Evolutionary conservation across 2,329 filamentous ascomycete species (phyloP).

Genomic region (Diaporthe batatas): DNA sequence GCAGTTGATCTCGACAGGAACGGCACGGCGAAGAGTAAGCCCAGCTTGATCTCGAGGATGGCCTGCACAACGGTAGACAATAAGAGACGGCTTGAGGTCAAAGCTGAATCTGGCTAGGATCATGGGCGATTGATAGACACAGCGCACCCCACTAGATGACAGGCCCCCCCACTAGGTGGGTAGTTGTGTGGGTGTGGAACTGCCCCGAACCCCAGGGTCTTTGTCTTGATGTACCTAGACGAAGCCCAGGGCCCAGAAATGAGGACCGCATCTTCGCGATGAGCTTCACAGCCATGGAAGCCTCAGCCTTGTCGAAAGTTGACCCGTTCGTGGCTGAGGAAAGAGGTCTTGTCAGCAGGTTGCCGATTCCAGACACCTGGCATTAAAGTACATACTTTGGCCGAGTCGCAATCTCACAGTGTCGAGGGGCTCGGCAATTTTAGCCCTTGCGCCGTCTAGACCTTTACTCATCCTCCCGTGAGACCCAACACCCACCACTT

Average conservation of each 20-base stretch:
- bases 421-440: slow-evolving; percentile 33
- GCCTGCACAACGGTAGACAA: not conserved
- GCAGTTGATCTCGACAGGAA: not conserved
- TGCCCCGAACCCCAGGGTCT: slow-evolving; percentile 11
- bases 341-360: slow-evolving; percentile 7
- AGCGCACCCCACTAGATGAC: not conserved
- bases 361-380: not conserved
- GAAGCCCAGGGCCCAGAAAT: slow-evolving; percentile 74
- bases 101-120: slow-evolving; percentile 8
- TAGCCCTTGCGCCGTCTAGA: slow-evolving; percentile 21
- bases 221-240: not conserved
- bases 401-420: slow-evolving; percentile 21
- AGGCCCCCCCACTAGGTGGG: slow-evolving; percentile 22
- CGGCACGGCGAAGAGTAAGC: not conserved
- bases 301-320: slow-evolving; percentile 55
- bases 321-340: slow-evolving; percentile 51
- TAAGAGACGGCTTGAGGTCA: slow-evolving; percentile 6
- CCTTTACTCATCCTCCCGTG: slow-evolving; percentile 21
- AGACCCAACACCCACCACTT: slow-evolving; percentile 29
- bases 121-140: not conserved
- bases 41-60: not conserved
- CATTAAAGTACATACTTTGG: not conserved
- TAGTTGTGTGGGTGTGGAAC: slow-evolving; percentile 7
- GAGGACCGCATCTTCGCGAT: slow-evolving; percentile 78
- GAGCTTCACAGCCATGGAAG: slow-evolving; percentile 68